Conservation (phyloP, 2,329 filamentous ascomycete species). For the Pestalotiopsis sp. region DNA sequence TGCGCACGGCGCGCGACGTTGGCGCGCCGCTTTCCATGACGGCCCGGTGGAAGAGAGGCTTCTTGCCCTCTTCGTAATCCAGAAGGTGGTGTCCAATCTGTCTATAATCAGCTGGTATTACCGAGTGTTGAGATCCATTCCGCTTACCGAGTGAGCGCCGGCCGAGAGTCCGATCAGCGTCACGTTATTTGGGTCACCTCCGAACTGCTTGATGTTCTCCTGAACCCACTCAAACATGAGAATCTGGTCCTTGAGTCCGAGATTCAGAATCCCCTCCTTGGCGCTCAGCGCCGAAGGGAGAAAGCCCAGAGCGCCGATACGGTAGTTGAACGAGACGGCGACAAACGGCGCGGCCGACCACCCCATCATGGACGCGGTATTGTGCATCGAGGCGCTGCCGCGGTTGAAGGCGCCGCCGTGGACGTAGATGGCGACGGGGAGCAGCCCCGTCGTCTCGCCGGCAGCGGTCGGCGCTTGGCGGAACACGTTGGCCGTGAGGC, state of each 20-base stretch:
- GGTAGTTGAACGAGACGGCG: conserved; percentile 52
- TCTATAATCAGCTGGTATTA: neutral
- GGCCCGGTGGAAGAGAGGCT: conserved; percentile 38
- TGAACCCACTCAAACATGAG: conserved; percentile 56
- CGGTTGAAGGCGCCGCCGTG: conserved; percentile 52
- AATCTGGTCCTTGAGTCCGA: conserved; percentile 58
- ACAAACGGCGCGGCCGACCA: conserved; percentile 48
- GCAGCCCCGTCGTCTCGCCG: conserved; percentile 1
- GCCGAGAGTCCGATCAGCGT: conserved; percentile 53
- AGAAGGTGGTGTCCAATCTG: conserved; percentile 61
- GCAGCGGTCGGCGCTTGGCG: conserved; percentile 17
- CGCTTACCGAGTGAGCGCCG: conserved; percentile 52
- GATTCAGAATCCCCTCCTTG: conserved; percentile 57
- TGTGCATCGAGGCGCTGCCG: conserved; percentile 42
- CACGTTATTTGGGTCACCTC: conserved; percentile 52
- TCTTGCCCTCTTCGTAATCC: conserved; percentile 37
- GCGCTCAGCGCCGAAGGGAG: conserved; percentile 52
- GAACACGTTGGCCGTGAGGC: conserved; percentile 30
- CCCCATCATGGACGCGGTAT: conserved; percentile 55
- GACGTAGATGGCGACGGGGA: conserved; percentile 44
- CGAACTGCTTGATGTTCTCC: conserved; percentile 56
- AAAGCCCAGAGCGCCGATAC: conserved; percentile 64
- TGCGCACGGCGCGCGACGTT: conserved; percentile 41
- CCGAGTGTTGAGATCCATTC: neutral
- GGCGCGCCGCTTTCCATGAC: conserved; percentile 43